Evolutionary conservation across 257 asterid species (phyloP), one percentile per base, ranked within the genome.

Genomic region (Ilex aquifolium): DNA sequence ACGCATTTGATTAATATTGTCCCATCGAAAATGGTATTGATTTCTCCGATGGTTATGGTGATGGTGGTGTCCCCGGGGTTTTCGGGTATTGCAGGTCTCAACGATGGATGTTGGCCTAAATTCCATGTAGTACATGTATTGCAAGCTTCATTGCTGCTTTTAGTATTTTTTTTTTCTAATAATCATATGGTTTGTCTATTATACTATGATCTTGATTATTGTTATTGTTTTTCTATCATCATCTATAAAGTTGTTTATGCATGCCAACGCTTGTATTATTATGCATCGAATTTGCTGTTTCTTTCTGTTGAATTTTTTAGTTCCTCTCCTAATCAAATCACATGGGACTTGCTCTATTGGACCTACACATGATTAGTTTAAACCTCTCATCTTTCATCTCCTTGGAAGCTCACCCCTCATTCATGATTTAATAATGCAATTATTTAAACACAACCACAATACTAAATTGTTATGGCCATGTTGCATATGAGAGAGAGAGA

Each of bases 321-420:
- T 81, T 72, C 61, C 68, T 83, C 83, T 81, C 88, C 79, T 83
- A 82, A 85, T 85, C 95, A 77, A 83, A 63, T 79, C 98, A 88
- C 96, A 84, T 88, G 96, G 91, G 85, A 74, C 56, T 72, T 62
- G 75, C 71, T 73, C 82, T 63, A 76, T 78, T 80, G 94, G 91
- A 76, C 57, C 83, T 79, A 67, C 77, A 67, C 83, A 70, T 71
- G 70, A 64, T 75, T 83, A 76, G 54, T 49, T 49, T 49, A 49
- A 36, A 36, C 42, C 8, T 8, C 42, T 36, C 27, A 21, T 21
- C 42, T 36, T 36, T 36, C 42, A 21, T 21, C 27, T 21, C 27
- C 27, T 21, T 21, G 27, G 27, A 21, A 21, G 27, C 27, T 21
- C 27, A 21, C 27, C 27, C 27, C 27, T 21, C 27, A 1, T 21